Evolutionary conservation across 2,329 filamentous ascomycete genomes (phyloP).

Genomic region (Colletotrichum zoysiae): DNA sequence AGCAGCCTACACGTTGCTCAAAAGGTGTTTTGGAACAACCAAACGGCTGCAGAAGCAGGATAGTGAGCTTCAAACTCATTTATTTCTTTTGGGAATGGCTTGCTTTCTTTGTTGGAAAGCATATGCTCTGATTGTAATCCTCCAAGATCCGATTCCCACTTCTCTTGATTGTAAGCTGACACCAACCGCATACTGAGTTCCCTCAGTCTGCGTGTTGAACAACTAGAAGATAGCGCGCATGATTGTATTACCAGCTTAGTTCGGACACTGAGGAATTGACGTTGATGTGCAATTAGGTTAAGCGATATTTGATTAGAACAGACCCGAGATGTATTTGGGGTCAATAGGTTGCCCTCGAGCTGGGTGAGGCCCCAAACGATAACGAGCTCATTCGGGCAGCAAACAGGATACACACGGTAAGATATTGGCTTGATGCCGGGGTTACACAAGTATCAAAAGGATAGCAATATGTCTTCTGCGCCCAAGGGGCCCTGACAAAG

Average conservation of each 20-base stretch:
- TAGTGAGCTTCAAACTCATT: background rate
- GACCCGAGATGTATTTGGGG: background rate
- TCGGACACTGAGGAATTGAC: background rate
- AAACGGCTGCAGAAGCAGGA: background rate
- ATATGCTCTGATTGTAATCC: background rate
- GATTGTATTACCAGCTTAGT: background rate
- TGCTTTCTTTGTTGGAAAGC: slow-evolving; percentile 2
- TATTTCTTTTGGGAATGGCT: background rate
- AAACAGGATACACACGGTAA: background rate
- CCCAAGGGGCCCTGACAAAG: background rate
- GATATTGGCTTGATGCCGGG: background rate
- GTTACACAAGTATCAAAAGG: background rate
- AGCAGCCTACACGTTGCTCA: no score
- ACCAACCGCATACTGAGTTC: background rate
- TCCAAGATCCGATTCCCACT: background rate
- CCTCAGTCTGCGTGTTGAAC: background rate
- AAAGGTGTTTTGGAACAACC: background rate
- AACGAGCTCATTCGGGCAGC: background rate
- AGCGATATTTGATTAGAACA: background rate
- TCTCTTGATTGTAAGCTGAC: background rate
- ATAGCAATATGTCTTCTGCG: background rate
- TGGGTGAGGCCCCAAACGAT: background rate
- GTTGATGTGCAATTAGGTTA: background rate
- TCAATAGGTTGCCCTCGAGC: background rate
- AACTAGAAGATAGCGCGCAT: no score